Conservation (phyloP, 2,329 filamentous ascomycete genomes). For the Cercospora zeae-maydis region DNA sequence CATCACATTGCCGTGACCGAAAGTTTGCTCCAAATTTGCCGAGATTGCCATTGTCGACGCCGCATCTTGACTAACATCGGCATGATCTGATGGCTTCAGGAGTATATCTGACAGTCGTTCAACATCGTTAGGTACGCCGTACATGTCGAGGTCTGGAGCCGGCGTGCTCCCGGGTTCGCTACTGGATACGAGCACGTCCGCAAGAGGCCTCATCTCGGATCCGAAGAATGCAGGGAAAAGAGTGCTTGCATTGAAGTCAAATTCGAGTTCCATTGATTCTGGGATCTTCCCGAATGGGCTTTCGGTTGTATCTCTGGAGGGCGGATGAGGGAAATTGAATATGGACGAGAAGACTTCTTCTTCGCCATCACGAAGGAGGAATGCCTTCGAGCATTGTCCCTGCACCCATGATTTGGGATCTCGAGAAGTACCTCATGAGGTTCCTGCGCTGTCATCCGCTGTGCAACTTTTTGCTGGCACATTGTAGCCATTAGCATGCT, state of each 20-base stretch:
- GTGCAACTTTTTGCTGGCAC: slow-evolving; percentile 11
- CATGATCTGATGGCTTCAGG: background rate
- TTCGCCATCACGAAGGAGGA: slow-evolving; percentile 10
- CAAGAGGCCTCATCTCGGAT: slow-evolving; percentile 6
- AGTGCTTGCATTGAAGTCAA: slow-evolving; percentile 8
- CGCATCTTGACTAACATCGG: background rate
- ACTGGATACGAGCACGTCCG: background rate
- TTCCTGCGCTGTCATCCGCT: background rate
- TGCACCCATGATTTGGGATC: background rate
- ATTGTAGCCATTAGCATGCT: background rate
- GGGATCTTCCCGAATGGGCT: background rate
- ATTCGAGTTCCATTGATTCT: background rate
- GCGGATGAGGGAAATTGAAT: slow-evolving; percentile 13
- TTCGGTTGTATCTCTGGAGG: background rate
- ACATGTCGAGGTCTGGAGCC: background rate
- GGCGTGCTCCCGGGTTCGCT: background rate
- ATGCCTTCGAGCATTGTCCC: background rate
- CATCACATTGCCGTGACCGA: background rate
- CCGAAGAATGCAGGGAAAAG: slow-evolving; percentile 6
- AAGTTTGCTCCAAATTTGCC: slow-evolving; percentile 7
- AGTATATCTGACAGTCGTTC: background rate
- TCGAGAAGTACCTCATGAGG: background rate
- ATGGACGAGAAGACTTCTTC: slow-evolving; percentile 13
- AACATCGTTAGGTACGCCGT: slow-evolving; percentile 1
- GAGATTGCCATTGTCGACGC: background rate